These are phyloP conservation scores for Mucor indicus DNA, from an alignment of 371 early-diverging fungal species.

Conservation along the genomic window DNA sequence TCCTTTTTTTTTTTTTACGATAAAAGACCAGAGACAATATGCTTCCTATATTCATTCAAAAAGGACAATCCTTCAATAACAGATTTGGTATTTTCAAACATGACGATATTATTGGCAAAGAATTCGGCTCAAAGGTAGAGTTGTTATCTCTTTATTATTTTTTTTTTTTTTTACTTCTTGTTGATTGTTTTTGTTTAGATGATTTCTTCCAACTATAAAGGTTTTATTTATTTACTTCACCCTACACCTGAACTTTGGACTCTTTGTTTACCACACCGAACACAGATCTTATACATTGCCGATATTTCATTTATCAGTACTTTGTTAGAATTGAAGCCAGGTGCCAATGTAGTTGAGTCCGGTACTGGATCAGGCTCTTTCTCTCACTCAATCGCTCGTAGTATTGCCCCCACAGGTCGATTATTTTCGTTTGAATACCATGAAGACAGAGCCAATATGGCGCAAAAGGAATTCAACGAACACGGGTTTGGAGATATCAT, in stretches of 20 bases:
- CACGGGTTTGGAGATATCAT: slow-evolving; percentile 74
- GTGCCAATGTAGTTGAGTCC: slow-evolving; percentile 86
- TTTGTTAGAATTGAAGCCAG: slow-evolving; percentile 82
- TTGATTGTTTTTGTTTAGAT: too few species aligned
- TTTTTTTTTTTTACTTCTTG: too few species aligned
- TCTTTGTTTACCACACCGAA: slow-evolving; percentile 86
- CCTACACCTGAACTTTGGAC: slow-evolving; percentile 98
- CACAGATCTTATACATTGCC: slow-evolving; percentile 92
- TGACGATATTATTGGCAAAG: slow-evolving; percentile 80
- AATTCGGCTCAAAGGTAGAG: slow-evolving; percentile 76
- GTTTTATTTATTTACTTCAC: slow-evolving; percentile 85
- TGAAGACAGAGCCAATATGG: slow-evolving; percentile 70
- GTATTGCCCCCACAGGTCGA: slow-evolving; percentile 83
- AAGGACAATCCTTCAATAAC: slow-evolving; percentile 64
- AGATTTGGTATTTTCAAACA: slow-evolving; percentile 77
- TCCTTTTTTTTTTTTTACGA: neutral
- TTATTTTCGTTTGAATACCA: slow-evolving; percentile 95
- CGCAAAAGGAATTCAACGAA: slow-evolving; percentile 73
- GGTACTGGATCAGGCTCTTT: slow-evolving; percentile 97
- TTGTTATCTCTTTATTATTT: neutral
- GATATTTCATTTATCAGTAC: slow-evolving; percentile 89
- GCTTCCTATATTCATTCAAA: slow-evolving; percentile 53
- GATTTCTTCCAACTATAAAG: slow-evolving; percentile 67
- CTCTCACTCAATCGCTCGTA: slow-evolving; percentile 89
- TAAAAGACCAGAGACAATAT: slow-evolving; percentile 73